Evolutionary conservation across 495 filamentous ascomycete genomes (phyloP).

Genomic region (Cladorrhinum samala): DNA sequence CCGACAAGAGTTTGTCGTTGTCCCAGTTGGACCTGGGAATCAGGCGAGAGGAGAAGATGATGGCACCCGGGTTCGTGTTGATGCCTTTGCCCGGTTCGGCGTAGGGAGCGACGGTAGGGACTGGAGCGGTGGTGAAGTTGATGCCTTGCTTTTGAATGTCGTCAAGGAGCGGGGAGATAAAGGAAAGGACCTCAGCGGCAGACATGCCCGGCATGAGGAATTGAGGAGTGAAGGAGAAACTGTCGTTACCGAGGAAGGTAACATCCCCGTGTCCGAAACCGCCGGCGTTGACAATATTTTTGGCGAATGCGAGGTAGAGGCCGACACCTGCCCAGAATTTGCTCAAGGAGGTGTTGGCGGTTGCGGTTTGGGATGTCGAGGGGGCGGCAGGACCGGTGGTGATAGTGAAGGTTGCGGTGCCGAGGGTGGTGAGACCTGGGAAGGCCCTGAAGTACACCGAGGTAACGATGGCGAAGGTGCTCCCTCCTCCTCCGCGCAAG

Average conservation of each 20-base stretch:
- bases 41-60: conserved; percentile 42
- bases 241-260: not conserved
- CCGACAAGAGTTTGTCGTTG: conserved; percentile 24
- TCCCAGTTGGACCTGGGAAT: conserved; percentile 43
- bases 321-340: not conserved
- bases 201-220: not conserved
- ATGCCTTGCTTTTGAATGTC: not conserved
- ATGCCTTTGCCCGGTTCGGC: not conserved
- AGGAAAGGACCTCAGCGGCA: not conserved
- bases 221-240: not conserved
- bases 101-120: not conserved
- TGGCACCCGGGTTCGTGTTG: conserved; percentile 21
- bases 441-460: not conserved
- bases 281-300: not conserved
- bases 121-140: not conserved
- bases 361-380: not conserved
- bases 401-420: not conserved
- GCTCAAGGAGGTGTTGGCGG: not conserved
- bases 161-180: not conserved
- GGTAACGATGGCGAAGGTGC: not conserved
- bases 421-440: not conserved
- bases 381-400: not conserved
- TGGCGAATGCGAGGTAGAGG: not conserved
- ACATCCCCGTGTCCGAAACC: not conserved
- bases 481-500: conserved; percentile 31